phyloP scores from a whole-genome alignment of 1,284 basidiomycete genomes.

The Naganishia sp. region DNA sequence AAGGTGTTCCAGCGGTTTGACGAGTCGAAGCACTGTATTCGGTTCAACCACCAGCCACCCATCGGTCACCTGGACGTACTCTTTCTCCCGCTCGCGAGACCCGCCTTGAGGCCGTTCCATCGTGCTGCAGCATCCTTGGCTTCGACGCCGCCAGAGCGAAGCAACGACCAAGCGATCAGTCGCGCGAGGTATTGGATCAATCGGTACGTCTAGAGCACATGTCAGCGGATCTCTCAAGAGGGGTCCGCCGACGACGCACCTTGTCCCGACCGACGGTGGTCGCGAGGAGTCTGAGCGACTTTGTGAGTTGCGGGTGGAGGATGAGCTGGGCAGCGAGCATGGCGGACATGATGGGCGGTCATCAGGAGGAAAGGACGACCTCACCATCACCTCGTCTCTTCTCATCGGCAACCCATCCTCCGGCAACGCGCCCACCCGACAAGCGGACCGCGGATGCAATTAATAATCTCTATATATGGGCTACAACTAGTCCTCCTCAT shows the following conservation, averaged over 20 bases:
- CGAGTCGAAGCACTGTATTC: slow-evolving; percentile 77
- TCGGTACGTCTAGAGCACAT: slow-evolving; percentile 69
- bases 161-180: slow-evolving; percentile 80
- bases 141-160: slow-evolving; percentile 58
- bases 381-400: background rate
- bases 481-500: slow-evolving; percentile 29
- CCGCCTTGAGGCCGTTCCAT: slow-evolving; percentile 77
- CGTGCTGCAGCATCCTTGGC: slow-evolving; percentile 66
- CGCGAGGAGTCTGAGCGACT: slow-evolving; percentile 71
- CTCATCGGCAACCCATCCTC: background rate
- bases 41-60: background rate
- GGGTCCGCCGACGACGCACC: slow-evolving; percentile 54
- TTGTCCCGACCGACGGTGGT: slow-evolving; percentile 89
- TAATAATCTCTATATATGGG: background rate
- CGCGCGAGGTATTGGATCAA: slow-evolving; percentile 89
- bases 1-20: slow-evolving; percentile 91
- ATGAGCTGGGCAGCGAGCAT: slow-evolving; percentile 68
- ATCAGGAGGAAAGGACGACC: background rate
- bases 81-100: slow-evolving; percentile 75
- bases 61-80: slow-evolving; percentile 57
- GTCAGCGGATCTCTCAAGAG: slow-evolving; percentile 7
- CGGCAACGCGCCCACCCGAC: background rate
- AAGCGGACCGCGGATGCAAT: background rate
- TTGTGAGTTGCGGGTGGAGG: slow-evolving; percentile 77
- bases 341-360: slow-evolving; percentile 40